These are phyloP conservation scores for Prunus yedoensis DNA, from an alignment of 331 rosid species.

Conservation along the genomic window DNA sequence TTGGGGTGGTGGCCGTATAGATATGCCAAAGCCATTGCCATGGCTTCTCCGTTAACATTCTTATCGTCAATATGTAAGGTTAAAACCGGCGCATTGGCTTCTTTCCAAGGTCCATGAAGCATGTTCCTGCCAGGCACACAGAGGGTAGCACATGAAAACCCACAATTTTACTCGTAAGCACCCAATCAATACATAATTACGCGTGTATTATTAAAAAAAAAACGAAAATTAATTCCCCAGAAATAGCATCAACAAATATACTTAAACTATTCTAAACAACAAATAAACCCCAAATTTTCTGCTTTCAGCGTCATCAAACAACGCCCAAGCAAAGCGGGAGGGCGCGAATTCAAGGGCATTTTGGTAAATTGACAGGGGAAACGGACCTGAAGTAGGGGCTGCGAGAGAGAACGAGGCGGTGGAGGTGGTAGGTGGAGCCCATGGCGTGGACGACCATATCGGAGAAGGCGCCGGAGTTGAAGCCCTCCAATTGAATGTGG, in stretches of 20 bases:
- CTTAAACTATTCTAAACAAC: not conserved
- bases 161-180: not conserved
- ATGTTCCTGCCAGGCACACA: conserved; percentile 61
- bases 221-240: not conserved
- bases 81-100: conserved; percentile 78
- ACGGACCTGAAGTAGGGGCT: conserved; percentile 93
- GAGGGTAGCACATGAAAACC: conserved; percentile 8
- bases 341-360: not conserved
- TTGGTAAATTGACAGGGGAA: not conserved
- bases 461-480: conserved; percentile 82
- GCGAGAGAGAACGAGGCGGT: conserved; percentile 93
- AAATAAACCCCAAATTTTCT: not conserved
- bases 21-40: conserved; percentile 86
- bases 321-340: not conserved
- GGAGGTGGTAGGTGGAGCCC: conserved; percentile 89
- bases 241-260: not conserved
- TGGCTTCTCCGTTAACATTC: conserved; percentile 85
- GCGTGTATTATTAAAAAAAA: not conserved
- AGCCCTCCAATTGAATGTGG: conserved; percentile 90
- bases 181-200: conserved; percentile 1
- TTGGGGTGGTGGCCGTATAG: conserved; percentile 93
- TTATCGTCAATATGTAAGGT: conserved; percentile 80
- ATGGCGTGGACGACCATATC: conserved; percentile 80
- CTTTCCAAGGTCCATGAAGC: conserved; percentile 99
- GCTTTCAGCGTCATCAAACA: not conserved